Conservation (phyloP, 352 stramenopile species). For the Chrysophaeum taylorii region DNA sequence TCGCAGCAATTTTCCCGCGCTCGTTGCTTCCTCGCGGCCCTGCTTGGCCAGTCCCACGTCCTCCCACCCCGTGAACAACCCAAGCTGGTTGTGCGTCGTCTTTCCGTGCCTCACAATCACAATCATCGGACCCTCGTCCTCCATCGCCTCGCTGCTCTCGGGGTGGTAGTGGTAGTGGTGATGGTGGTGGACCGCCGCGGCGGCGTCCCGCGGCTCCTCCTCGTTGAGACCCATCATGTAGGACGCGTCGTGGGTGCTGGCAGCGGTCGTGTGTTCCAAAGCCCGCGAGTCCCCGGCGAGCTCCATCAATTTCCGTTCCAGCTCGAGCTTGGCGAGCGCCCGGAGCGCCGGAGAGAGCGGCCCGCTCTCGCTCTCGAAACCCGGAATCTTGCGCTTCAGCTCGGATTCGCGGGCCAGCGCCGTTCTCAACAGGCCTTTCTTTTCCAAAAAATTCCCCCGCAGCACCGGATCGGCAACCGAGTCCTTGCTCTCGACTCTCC, state of each 20-base stretch:
- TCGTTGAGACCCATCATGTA: neutral
- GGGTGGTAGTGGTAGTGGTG: neutral
- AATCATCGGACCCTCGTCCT: conserved; percentile 34
- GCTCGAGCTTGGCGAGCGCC: conserved; percentile 48
- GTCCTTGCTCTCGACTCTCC: neutral
- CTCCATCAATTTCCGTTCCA: conserved; percentile 40
- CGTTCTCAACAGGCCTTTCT: conserved; percentile 45
- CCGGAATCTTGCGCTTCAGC: conserved; percentile 41
- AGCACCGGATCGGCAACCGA: neutral
- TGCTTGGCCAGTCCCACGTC: conserved; percentile 20
- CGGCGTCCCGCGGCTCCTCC: neutral
- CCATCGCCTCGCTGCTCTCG: neutral
- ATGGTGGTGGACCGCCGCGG: neutral
- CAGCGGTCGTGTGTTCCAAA: neutral
- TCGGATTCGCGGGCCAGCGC: conserved; percentile 47
- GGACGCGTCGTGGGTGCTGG: neutral
- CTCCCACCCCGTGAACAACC: conserved; percentile 60
- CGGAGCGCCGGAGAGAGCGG: conserved; percentile 40
- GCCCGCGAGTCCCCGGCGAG: conserved; percentile 36
- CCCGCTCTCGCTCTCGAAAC: conserved; percentile 25
- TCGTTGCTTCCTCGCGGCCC: conserved; percentile 65
- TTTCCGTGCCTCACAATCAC: conserved; percentile 63
- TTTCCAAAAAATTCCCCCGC: conserved; percentile 43
- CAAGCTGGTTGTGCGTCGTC: conserved; percentile 59
- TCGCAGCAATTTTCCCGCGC: conserved; percentile 76